A percentile compares a stretch with the other conserved stretches of the same genome.
These are phyloP conservation scores for Pilatotrama ljubarskyi DNA, from an alignment of 768 basidiomycete genomes.

Conservation along the genomic window DNA sequence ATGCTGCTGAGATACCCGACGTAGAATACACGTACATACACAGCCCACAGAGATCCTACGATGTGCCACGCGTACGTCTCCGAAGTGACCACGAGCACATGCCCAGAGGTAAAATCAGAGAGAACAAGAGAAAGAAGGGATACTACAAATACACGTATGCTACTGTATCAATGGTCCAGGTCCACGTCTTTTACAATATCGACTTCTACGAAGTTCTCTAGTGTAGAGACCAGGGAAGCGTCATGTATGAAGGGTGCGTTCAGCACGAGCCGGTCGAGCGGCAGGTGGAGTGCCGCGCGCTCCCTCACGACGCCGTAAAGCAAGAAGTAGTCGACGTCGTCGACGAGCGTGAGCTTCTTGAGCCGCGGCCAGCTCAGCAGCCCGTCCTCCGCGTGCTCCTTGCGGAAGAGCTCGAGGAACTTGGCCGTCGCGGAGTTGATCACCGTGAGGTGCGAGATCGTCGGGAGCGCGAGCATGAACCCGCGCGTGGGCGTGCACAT, in stretches of 20 bases:
- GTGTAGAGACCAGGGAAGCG: slow-evolving; percentile 10
- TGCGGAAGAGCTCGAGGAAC: slow-evolving; percentile 26
- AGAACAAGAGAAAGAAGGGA: not conserved
- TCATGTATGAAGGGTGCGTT: slow-evolving; percentile 25
- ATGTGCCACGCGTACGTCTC: not conserved
- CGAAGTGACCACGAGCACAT: not conserved
- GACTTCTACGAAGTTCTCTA: slow-evolving; percentile 23
- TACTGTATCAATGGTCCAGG: slow-evolving; percentile 14
- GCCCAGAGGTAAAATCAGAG: not conserved
- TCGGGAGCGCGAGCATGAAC: slow-evolving; percentile 26
- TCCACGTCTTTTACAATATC: slow-evolving; percentile 25
- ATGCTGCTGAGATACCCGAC: not conserved
- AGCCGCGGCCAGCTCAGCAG: slow-evolving; percentile 23
- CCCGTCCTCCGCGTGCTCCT: slow-evolving; percentile 17
- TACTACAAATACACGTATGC: not conserved
- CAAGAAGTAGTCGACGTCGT: slow-evolving; percentile 24
- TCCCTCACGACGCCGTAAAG: slow-evolving; percentile 22
- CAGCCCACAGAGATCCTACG: not conserved
- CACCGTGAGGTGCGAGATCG: slow-evolving; percentile 25
- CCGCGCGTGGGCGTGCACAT: slow-evolving; percentile 21
- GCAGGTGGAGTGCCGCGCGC: slow-evolving; percentile 19
- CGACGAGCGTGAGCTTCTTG: slow-evolving; percentile 25
- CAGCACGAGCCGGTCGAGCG: slow-evolving; percentile 24
- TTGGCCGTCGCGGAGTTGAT: slow-evolving; percentile 26
- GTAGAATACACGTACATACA: slow-evolving; percentile 7